Percentiles rank a stretch among this genome's conserved stretches.
Evolutionary conservation across 73 alveolate species (phyloP).

Genomic region (Halteria grandinella): DNA sequence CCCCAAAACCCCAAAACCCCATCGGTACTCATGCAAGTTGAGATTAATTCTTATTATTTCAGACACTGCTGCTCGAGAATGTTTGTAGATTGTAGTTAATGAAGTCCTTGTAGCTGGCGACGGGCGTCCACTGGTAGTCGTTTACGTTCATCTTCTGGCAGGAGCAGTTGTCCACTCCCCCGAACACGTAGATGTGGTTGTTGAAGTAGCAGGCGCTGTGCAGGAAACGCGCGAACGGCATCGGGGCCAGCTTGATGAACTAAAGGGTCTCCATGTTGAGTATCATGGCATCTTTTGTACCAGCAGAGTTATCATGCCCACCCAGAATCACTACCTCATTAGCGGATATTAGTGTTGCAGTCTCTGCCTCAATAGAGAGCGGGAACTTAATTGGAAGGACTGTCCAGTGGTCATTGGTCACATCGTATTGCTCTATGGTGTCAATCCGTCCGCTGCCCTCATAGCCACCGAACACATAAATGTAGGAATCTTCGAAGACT

Average conservation of each 20-base stretch:
- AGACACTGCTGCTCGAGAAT: slow-evolving; percentile 63
- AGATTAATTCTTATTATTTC: too few species aligned
- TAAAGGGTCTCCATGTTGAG: slow-evolving; percentile 69
- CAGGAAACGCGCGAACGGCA: slow-evolving; percentile 72
- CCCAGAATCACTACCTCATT: slow-evolving; percentile 75
- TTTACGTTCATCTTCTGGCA: slow-evolving; percentile 72
- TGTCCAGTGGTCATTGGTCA: slow-evolving; percentile 72
- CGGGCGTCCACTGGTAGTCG: slow-evolving; percentile 64
- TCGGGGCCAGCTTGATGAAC: slow-evolving; percentile 64
- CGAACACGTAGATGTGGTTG: slow-evolving; percentile 64
- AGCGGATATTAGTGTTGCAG: slow-evolving; percentile 65
- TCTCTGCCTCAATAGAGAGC: slow-evolving; percentile 74
- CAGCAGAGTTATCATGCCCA: slow-evolving; percentile 79
- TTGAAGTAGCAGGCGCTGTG: slow-evolving; percentile 62
- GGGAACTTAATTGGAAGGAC: slow-evolving; percentile 72
- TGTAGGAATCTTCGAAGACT: slow-evolving; percentile 71
- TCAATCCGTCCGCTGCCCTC: slow-evolving; percentile 78
- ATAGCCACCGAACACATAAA: slow-evolving; percentile 74
- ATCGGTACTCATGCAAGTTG: too few species aligned
- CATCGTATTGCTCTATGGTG: slow-evolving; percentile 73
- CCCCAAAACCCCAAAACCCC: too few species aligned
- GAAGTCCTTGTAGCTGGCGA: slow-evolving; percentile 58
- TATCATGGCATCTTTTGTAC: slow-evolving; percentile 79
- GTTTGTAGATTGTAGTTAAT: slow-evolving; percentile 67
- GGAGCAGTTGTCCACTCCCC: slow-evolving; percentile 75